phyloP scores from a whole-genome alignment of 169 alveolate species.

The Eimeria maxima region DNA sequence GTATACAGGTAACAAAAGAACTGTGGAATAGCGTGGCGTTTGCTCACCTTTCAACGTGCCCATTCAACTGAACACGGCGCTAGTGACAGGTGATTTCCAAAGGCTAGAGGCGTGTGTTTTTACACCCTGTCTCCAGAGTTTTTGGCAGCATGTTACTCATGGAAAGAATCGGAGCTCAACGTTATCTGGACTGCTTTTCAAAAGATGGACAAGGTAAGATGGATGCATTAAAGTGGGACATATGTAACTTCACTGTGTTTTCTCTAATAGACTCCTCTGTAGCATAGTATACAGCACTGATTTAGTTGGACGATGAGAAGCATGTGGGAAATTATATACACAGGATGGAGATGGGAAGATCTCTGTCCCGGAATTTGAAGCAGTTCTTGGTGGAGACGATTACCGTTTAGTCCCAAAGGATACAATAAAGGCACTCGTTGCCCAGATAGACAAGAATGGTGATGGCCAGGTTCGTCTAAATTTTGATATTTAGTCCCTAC shows the following conservation, averaged over 20 bases:
- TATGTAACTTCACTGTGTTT: not conserved
- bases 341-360: conserved; percentile 89
- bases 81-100: not conserved
- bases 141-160: conserved; percentile 89
- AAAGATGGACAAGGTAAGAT: conserved; percentile 85
- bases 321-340: not conserved
- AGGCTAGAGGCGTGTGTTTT: not conserved
- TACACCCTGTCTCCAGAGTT: conserved; percentile 81
- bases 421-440: conserved; percentile 83
- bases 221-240: not conserved
- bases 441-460: conserved; percentile 89
- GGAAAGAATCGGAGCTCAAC: conserved; percentile 88
- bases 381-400: conserved; percentile 86
- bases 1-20: conserved; percentile 82
- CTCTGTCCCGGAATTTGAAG: conserved; percentile 86
- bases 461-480: conserved; percentile 85
- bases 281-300: not conserved
- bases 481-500: not conserved
- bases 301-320: not conserved
- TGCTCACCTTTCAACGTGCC: not conserved
- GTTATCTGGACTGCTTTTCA: conserved; percentile 87
- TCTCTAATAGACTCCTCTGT: not conserved
- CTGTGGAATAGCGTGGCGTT: not conserved
- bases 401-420: conserved; percentile 84
- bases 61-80: not conserved